Evolutionary conservation across 805 yeast genomes (phyloP), one percentile per base, ranked within the genome.

Genomic region (Sugiyamaella mastotermitis): DNA sequence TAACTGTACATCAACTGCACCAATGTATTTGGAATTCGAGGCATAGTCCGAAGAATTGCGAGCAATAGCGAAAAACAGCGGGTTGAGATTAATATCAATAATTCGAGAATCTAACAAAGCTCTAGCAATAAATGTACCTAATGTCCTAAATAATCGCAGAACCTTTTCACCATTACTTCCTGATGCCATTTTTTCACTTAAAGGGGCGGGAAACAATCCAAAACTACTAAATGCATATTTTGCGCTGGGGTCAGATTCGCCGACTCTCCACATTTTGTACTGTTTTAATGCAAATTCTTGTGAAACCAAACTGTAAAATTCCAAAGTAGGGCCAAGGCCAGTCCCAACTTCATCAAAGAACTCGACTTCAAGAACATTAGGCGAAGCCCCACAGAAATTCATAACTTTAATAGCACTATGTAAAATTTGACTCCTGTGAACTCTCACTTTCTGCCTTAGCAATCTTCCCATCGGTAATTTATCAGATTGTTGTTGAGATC

Each of bases 251-350:
- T 51, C 50, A 5, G 50, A 43, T 10, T 55, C 53, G 18, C 55
- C 58, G 27, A 55, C 61, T 48, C 94, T 70, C 97, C 97, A 90
- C 65, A 92, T 64, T 6, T 60, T 60, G 33, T 80, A 60, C 19
- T 67, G 68, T 35, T 68, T 70, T 47, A 64, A 69, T 1, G 81
- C 64, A 56, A 90, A 86, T 46, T 80, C 87, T 40, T 68, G 75
- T 0, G 96, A 86, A 1, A 84, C 86, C 11, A 70, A 65, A 0
- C 97, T 78, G 53, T 86, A 90, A 54, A 92, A 90, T 59, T 90
- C 98, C 46, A 88, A 66, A 0, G 98, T 90, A 3, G 98, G 98
- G 0, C 98, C 98, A 31, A 87, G 63, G 0, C 98, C 98, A 0
- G 95, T 80, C n/a, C 97, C 98, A 5, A 72, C 95, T 57, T 90